Percentiles rank a stretch among this genome's conserved stretches.
phyloP scores from a whole-genome alignment of 1,284 basidiomycete genomes.

The Trametes polyzona region DNA sequence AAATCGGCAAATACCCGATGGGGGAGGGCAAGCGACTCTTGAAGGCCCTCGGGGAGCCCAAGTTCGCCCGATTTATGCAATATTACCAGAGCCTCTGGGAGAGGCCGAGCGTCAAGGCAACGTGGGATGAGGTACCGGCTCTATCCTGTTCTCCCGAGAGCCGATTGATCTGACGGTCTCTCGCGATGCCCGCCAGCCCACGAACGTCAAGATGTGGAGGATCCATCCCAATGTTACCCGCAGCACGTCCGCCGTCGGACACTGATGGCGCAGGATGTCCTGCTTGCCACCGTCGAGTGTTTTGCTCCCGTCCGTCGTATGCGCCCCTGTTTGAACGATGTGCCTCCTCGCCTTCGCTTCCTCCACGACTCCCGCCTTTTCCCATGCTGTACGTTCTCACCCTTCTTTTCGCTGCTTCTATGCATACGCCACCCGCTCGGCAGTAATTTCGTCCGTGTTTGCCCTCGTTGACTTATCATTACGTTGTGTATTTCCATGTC shows the following conservation, averaged over 20 bases:
- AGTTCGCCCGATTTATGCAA: conserved; percentile 34
- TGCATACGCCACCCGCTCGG: conserved; percentile 1
- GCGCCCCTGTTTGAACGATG: background rate
- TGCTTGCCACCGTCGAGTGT: background rate
- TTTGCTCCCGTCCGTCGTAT: background rate
- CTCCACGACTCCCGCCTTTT: background rate
- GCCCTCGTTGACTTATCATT: conserved; percentile 6
- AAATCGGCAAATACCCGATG: conserved; percentile 25
- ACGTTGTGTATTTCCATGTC: background rate
- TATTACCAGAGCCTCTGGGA: conserved; percentile 36
- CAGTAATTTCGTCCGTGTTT: background rate
- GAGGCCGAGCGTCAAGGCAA: conserved; percentile 36
- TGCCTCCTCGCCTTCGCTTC: background rate
- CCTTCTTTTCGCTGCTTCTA: conserved; percentile 8
- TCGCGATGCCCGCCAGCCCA: conserved; percentile 5
- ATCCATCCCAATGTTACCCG: conserved; percentile 26
- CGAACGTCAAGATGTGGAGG: conserved; percentile 27
- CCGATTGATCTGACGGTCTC: conserved; percentile 6
- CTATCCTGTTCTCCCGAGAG: background rate
- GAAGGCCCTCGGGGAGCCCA: conserved; percentile 24
- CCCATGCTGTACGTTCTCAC: conserved; percentile 2
- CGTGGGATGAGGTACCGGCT: conserved; percentile 36
- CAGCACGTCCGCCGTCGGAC: conserved; percentile 16
- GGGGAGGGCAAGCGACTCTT: conserved; percentile 24
- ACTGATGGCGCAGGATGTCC: conserved; percentile 3